phyloP scores from a whole-genome alignment of 768 basidiomycete species.

The Pleurotus eryngii region DNA sequence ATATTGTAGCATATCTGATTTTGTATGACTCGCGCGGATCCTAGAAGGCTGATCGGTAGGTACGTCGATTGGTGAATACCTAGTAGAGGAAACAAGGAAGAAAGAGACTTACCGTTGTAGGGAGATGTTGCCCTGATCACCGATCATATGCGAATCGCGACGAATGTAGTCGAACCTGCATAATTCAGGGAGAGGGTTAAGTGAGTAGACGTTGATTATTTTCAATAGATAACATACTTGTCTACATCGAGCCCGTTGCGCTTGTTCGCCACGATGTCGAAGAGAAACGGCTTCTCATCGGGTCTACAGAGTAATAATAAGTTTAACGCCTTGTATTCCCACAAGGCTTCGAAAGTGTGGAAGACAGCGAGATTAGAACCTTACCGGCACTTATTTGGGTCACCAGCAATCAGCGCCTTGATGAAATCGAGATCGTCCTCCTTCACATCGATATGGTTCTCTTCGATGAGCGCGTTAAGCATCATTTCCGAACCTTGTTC shows the following conservation, averaged over 20 bases:
- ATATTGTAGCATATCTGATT: conserved; percentile 77
- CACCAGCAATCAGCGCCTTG: conserved; percentile 77
- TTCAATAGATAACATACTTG: conserved; percentile 46
- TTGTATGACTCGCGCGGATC: conserved; percentile 72
- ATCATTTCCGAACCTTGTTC: conserved; percentile 82
- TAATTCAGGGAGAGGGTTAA: too few relatives aligned
- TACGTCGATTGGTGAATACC: neutral
- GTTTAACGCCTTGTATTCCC: neutral
- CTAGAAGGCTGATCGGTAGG: conserved; percentile 51
- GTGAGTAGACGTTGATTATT: too few relatives aligned
- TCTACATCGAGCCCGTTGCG: conserved; percentile 84
- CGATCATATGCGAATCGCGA: conserved; percentile 70
- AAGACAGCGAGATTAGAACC: conserved; percentile 17
- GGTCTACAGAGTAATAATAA: conserved; percentile 15
- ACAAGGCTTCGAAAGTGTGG: neutral
- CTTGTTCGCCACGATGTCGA: conserved; percentile 83
- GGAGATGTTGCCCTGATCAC: conserved; percentile 54
- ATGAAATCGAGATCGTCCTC: conserved; percentile 55
- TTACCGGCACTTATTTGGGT: conserved; percentile 47
- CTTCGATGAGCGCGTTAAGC: conserved; percentile 64
- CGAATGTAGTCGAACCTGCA: conserved; percentile 79
- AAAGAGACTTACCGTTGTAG: conserved; percentile 36
- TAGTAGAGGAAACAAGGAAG: neutral
- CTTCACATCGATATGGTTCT: conserved; percentile 49
- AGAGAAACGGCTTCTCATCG: conserved; percentile 67